Conservation (phyloP, 2,329 filamentous ascomycete genomes). For the Fusarium camptoceras region DNA sequence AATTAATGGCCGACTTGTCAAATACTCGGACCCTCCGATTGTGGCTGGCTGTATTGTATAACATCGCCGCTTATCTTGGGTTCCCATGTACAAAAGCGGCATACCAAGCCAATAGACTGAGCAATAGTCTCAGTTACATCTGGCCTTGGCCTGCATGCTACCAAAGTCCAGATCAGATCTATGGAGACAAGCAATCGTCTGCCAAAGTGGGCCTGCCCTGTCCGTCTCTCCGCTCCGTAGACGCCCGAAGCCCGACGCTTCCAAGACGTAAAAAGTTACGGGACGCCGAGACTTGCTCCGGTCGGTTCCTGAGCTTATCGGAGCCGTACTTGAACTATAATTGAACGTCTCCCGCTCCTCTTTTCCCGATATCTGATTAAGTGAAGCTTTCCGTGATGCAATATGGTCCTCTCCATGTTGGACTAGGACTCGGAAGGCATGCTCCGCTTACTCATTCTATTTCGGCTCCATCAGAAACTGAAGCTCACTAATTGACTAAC, state of each 20-base stretch:
- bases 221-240: slow-evolving; percentile 32
- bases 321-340: slow-evolving; percentile 33
- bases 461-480: slow-evolving; percentile 10
- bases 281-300: slow-evolving; percentile 25
- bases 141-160: slow-evolving; percentile 14
- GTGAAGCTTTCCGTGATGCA: background rate
- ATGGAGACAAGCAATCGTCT: background rate
- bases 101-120: slow-evolving; percentile 31
- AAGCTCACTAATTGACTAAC: slow-evolving; percentile 12
- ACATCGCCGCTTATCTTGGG: slow-evolving; percentile 2
- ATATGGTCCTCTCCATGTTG: background rate
- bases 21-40: background rate
- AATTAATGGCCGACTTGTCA: background rate
- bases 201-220: slow-evolving; percentile 13
- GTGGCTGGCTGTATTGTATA: slow-evolving; percentile 20
- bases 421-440: slow-evolving; percentile 7
- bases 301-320: slow-evolving; percentile 24
- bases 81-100: slow-evolving; percentile 1
- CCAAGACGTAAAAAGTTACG: slow-evolving; percentile 4
- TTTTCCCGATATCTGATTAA: background rate
- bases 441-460: slow-evolving; percentile 18
- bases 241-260: slow-evolving; percentile 35
- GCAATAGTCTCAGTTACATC: background rate
- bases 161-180: slow-evolving; percentile 7
- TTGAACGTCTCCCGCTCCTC: slow-evolving; percentile 33